These are phyloP conservation scores for Mycena sp. DNA, from an alignment of 1,284 basidiomycete species.

Conservation along the genomic window DNA sequence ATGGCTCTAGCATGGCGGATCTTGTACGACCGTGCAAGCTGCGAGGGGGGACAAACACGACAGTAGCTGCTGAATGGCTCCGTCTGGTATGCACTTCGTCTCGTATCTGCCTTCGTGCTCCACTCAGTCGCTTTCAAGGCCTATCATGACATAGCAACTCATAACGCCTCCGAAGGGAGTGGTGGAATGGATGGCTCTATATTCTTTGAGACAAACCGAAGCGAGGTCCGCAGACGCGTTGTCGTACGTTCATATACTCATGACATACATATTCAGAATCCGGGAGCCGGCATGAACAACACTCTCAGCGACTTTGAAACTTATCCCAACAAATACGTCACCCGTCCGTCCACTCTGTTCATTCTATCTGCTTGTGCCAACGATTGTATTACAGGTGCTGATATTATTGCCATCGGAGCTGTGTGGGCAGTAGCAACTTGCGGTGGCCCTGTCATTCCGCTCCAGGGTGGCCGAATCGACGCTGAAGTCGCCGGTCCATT, in stretches of 20 bases:
- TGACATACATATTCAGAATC: slow-evolving; percentile 39
- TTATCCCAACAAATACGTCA: slow-evolving; percentile 51
- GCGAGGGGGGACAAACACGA: slow-evolving; percentile 47
- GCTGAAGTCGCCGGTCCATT: slow-evolving; percentile 39
- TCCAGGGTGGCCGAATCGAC: slow-evolving; percentile 49
- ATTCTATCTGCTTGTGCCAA: slow-evolving; percentile 39
- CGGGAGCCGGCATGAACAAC: slow-evolving; percentile 48
- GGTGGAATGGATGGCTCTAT: slow-evolving; percentile 47
- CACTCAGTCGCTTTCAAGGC: slow-evolving; percentile 27
- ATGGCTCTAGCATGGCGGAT: slow-evolving; percentile 52
- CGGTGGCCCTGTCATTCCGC: slow-evolving; percentile 50
- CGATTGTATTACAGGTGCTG: slow-evolving; percentile 18
- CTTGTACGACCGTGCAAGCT: slow-evolving; percentile 52
- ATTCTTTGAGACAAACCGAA: slow-evolving; percentile 35
- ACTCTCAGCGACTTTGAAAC: slow-evolving; percentile 50
- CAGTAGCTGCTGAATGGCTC: slow-evolving; percentile 54
- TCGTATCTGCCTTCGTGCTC: background rate
- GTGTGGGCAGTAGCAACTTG: slow-evolving; percentile 32
- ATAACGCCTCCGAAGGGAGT: slow-evolving; percentile 37
- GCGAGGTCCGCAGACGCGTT: slow-evolving; percentile 15
- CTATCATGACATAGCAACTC: slow-evolving; percentile 44
- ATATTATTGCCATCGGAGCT: slow-evolving; percentile 24
- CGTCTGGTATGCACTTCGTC: slow-evolving; percentile 47
- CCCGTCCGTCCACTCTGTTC: slow-evolving; percentile 42
- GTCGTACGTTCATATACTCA: background rate